These are phyloP conservation scores for Leptomonas seymouri DNA, from an alignment of 208 protist genomes.

Conservation along the genomic window DNA sequence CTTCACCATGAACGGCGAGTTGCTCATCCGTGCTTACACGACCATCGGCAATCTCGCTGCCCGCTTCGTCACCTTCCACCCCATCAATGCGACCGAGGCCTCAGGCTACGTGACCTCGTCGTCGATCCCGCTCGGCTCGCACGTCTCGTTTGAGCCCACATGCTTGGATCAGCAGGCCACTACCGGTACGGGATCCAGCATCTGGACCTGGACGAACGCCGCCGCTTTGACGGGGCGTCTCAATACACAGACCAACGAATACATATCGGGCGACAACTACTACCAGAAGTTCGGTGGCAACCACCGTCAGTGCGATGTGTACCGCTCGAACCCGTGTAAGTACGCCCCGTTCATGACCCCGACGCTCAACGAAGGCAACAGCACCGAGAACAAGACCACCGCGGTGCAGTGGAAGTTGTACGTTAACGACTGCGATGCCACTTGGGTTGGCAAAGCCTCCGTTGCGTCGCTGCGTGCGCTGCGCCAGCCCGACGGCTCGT, in stretches of 20 bases:
- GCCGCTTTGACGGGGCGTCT: constrained; percentile 39
- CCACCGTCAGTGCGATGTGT: constrained; percentile 82
- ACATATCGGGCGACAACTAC: constrained; percentile 84
- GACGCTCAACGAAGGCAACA: constrained; percentile 30
- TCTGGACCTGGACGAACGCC: constrained; percentile 70
- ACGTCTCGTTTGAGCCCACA: constrained; percentile 74
- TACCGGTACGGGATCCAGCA: constrained; percentile 46
- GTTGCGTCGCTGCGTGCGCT: constrained; percentile 70
- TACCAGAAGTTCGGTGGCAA: constrained; percentile 92
- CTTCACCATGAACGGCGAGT: constrained; percentile 50
- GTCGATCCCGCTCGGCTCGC: constrained; percentile 37
- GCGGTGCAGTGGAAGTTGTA: constrained; percentile 79
- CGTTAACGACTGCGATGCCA: constrained; percentile 86
- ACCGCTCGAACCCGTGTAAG: constrained; percentile 74
- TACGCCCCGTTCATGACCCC: constrained; percentile 86
- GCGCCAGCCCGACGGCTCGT: constrained; percentile 53
- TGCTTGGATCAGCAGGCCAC: constrained; percentile 74
- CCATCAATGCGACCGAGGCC: constrained; percentile 39
- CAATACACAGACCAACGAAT: constrained; percentile 55
- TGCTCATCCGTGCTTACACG: constrained; percentile 73
- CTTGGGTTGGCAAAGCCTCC: constrained; percentile 80
- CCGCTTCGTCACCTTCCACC: constrained; percentile 85
- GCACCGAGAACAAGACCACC: constrained; percentile 19
- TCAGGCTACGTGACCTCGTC: constrained; percentile 43
- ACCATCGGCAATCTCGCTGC: constrained; percentile 81